Evolutionary conservation across 2,329 filamentous ascomycete species (phyloP).

Genomic region (Nakataea oryzae): DNA sequence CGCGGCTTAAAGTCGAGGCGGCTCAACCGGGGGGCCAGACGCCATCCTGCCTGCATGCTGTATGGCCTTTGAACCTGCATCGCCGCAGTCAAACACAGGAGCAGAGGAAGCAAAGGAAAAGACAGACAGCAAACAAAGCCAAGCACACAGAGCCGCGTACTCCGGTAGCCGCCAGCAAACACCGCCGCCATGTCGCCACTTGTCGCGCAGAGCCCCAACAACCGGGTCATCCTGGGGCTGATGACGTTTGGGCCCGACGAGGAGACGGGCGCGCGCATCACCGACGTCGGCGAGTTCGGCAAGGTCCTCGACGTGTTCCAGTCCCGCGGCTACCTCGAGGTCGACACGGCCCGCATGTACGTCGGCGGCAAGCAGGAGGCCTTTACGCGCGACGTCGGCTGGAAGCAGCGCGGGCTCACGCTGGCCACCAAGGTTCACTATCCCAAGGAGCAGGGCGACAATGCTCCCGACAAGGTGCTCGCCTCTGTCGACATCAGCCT

Average conservation of each 20-base stretch:
- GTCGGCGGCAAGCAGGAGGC: constrained; percentile 58
- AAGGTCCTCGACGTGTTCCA: constrained; percentile 57
- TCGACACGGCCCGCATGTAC: constrained; percentile 64
- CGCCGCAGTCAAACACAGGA: background rate
- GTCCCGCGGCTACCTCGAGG: constrained; percentile 56
- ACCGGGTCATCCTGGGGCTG: constrained; percentile 52
- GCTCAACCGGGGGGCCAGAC: too few relatives aligned
- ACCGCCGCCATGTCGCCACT: background rate
- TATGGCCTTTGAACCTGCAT: too few relatives aligned
- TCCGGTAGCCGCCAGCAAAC: background rate
- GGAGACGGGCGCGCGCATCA: constrained; percentile 43
- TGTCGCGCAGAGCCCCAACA: constrained; percentile 1
- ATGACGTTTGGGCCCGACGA: constrained; percentile 62
- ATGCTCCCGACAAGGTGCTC: constrained; percentile 53
- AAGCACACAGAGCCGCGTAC: background rate
- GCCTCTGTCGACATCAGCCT: constrained; percentile 58
- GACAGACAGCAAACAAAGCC: background rate
- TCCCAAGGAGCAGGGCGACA: constrained; percentile 45
- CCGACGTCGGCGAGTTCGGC: constrained; percentile 45
- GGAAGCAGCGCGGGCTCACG: constrained; percentile 58
- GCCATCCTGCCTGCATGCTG: too few relatives aligned
- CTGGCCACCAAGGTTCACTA: constrained; percentile 60
- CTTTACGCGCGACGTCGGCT: constrained; percentile 54
- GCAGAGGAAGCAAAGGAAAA: background rate
- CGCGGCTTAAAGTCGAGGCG: too few relatives aligned